Evolutionary conservation across 2,329 filamentous ascomycete genomes (phyloP), one percentile per base, ranked within the genome.

Genomic region (Aspergillus luchuensis): DNA sequence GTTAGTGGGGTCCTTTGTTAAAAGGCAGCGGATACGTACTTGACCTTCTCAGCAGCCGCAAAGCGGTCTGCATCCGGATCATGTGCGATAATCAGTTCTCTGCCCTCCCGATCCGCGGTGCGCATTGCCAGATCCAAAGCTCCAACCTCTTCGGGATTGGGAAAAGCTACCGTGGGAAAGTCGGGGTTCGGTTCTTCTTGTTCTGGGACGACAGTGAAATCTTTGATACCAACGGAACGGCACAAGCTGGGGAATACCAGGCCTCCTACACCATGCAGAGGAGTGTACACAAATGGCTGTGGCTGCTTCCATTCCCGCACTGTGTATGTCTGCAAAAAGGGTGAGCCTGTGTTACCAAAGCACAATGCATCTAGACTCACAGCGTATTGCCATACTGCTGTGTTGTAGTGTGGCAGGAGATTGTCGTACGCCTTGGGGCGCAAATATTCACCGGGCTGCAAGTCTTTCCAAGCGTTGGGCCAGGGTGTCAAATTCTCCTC

Each of bases 11-110:
- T 39, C 33, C 33, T 36, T 2, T 2, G 15, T 23, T n/a, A 5
- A 2, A 15, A 13, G 17, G 13, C 11, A 17, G 25, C 19, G 23
- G 41, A 33, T 58, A 71, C 72, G 36, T 75, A 80, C 69, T 77
- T 67, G 4, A 87, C 78, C 67, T 84, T 85, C 68, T 88, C 82
- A 4, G 86, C 87, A 6, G 79, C 84, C 6, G 86, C 85, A 62
- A 89, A 84, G 19, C 87, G 82, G 71, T 89, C 87, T 15, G 87
- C 87, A 69, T 89, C 87, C 1, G 87, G 87, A 65, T 89, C 87
- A 66, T 85, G 87, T 10, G 87, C 86, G 28, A 89, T 74, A 39
- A 89, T 82, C 43, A 89, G 70, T 5, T 72, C 73, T 59, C 81
- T 80, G 17, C 76, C 77, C 17, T 80, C 69, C 53, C 74, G 72